Evolutionary conservation across 2,329 filamentous ascomycete species (phyloP).

Genomic region (Dactylellina parvicollis): DNA sequence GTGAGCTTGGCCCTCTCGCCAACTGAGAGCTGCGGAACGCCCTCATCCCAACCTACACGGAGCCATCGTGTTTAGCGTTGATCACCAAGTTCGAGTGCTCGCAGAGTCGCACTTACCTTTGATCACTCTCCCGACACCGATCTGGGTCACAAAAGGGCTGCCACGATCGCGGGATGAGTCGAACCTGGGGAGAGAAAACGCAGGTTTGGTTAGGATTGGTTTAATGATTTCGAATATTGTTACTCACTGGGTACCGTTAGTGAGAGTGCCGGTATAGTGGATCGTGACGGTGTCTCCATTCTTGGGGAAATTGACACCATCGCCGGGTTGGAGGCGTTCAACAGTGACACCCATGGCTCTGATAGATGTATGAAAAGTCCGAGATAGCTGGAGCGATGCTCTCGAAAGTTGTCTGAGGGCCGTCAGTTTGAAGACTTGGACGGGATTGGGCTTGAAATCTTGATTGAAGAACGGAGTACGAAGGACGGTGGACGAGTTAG

Average conservation of each 20-base stretch:
- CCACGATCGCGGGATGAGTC: conserved; percentile 83
- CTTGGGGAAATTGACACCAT: conserved; percentile 67
- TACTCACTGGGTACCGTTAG: conserved; percentile 72
- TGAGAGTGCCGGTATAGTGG: conserved; percentile 89
- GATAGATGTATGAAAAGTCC: conserved; percentile 45
- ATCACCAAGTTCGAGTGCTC: background rate
- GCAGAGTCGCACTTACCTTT: conserved; percentile 65
- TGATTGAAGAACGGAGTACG: too few species aligned
- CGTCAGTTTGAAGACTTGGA: conserved; percentile 42
- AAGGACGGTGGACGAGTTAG: background rate
- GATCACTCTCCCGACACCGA: conserved; percentile 87
- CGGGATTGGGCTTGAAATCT: too few species aligned
- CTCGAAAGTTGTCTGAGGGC: conserved; percentile 40
- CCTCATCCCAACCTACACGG: conserved; percentile 78
- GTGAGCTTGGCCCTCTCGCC: conserved; percentile 89
- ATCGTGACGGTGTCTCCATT: conserved; percentile 80
- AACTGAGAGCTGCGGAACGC: conserved; percentile 83
- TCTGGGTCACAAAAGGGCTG: conserved; percentile 75
- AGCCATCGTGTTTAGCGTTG: background rate
- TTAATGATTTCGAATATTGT: background rate
- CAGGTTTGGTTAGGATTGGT: background rate
- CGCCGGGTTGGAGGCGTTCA: conserved; percentile 71
- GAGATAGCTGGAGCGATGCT: conserved; percentile 52
- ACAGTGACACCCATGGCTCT: conserved; percentile 77
- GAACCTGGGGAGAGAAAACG: conserved; percentile 65